Conservation (phyloP, 495 filamentous ascomycete genomes). For the Jackrogersella minutella region DNA sequence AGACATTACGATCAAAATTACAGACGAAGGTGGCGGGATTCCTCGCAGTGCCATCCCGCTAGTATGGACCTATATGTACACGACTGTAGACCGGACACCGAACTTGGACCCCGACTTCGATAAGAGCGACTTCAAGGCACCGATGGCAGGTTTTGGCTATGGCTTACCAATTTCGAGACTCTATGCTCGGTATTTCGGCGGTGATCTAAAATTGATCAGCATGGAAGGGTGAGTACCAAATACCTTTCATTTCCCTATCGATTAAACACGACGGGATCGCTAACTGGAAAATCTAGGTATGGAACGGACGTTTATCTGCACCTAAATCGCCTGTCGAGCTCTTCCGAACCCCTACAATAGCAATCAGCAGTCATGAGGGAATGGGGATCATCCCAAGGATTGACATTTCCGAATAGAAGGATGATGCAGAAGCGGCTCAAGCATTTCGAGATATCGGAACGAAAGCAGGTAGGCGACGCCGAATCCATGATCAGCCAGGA, state of each 20-base stretch:
- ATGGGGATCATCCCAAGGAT: constrained; percentile 77
- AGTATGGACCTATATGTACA: constrained; percentile 99
- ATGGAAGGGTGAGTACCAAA: constrained; percentile 99
- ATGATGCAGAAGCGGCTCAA: constrained; percentile 69
- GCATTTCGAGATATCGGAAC: constrained; percentile 74
- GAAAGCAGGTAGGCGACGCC: constrained; percentile 87
- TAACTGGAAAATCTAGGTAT: constrained; percentile 67
- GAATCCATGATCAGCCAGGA: constrained; percentile 69
- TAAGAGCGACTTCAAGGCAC: constrained; percentile 99
- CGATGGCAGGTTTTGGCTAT: constrained; percentile 98
- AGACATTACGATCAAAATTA: constrained; percentile 98
- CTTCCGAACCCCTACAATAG: constrained; percentile 97
- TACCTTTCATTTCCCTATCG: too few species aligned
- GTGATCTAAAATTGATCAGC: constrained; percentile 95
- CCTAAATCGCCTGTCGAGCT: constrained; percentile 92
- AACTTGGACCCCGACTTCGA: constrained; percentile 97
- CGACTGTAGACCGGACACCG: constrained; percentile 94
- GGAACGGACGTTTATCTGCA: constrained; percentile 99
- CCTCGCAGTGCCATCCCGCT: constrained; percentile 89
- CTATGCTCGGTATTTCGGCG: constrained; percentile 97
- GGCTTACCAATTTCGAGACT: constrained; percentile 91
- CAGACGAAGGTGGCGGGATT: constrained; percentile 95
- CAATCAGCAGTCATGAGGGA: constrained; percentile 97
- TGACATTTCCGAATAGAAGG: constrained; percentile 71
- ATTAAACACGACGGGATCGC: too few species aligned